Evolutionary conservation across 768 basidiomycete genomes (phyloP).

Genomic region (Hysterangium stoloniferum): DNA sequence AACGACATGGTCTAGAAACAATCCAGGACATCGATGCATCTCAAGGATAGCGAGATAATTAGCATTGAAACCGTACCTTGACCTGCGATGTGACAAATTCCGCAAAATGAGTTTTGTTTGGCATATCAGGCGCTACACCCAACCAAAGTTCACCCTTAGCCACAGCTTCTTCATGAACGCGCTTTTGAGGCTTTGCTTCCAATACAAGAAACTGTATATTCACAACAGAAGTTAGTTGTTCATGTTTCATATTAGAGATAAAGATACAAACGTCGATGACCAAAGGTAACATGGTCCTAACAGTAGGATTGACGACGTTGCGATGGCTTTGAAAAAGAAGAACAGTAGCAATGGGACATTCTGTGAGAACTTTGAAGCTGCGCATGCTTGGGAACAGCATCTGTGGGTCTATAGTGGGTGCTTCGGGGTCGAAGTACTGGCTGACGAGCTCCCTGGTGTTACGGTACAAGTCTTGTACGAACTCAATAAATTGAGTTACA

Average conservation of each 20-base stretch:
- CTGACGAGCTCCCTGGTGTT: slow-evolving; percentile 68
- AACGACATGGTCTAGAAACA: slow-evolving; percentile 74
- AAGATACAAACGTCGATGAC: slow-evolving; percentile 47
- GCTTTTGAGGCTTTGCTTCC: slow-evolving; percentile 74
- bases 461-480: slow-evolving; percentile 71
- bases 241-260: background rate
- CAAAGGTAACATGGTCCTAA: slow-evolving; percentile 65
- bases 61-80: slow-evolving; percentile 47
- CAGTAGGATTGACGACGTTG: slow-evolving; percentile 50
- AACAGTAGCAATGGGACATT: slow-evolving; percentile 89
- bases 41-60: background rate
- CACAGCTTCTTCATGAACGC: slow-evolving; percentile 69
- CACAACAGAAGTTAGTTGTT: too few species aligned
- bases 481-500: slow-evolving; percentile 68
- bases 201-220: slow-evolving; percentile 50
- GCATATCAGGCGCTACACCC: slow-evolving; percentile 67
- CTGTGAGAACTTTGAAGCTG: slow-evolving; percentile 91
- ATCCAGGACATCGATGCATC: background rate
- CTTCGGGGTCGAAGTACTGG: slow-evolving; percentile 67
- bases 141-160: slow-evolving; percentile 79
- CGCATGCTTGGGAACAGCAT: slow-evolving; percentile 60
- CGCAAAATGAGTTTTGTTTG: slow-evolving; percentile 59
- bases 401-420: slow-evolving; percentile 45
- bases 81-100: slow-evolving; percentile 87
- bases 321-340: slow-evolving; percentile 82